Evolutionary conservation across 192 early-diverging fungal genomes (phyloP).

Genomic region (Entrophospora sp.): DNA sequence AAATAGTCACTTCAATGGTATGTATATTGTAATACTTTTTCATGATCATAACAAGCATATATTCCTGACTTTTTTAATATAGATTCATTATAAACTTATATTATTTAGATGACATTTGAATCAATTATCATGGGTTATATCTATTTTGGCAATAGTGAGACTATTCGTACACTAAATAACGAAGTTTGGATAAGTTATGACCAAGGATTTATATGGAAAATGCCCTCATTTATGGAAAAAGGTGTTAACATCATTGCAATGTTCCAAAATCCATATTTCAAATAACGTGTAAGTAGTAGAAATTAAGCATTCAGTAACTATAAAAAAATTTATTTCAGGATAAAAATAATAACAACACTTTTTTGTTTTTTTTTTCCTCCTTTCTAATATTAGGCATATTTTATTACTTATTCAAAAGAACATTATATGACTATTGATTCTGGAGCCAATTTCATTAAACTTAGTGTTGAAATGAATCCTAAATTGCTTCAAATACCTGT

Average conservation of each 20-base stretch:
- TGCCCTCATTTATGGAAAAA: conserved; percentile 19
- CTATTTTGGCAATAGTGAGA: conserved; percentile 30
- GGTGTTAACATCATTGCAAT: conserved; percentile 38
- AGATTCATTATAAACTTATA: background rate
- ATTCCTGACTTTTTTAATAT: too few species aligned
- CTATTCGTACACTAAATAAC: conserved; percentile 43
- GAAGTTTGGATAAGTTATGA: conserved; percentile 50
- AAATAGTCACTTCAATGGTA: too few species aligned
- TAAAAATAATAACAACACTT: background rate
- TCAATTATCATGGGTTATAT: conserved; percentile 29
- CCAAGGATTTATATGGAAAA: conserved; percentile 54
- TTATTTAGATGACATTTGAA: conserved; percentile 16
- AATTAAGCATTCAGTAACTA: background rate
- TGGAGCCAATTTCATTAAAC: conserved; percentile 41
- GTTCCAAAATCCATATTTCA: conserved; percentile 54
- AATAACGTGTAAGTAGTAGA: conserved; percentile 25
- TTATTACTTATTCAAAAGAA: conserved; percentile 38
- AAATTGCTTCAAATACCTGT: conserved; percentile 49
- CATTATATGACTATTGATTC: conserved; percentile 56
- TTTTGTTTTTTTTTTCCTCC: background rate
- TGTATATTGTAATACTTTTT: too few species aligned
- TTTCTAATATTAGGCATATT: conserved; percentile 52
- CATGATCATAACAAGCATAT: too few species aligned
- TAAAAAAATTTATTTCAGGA: background rate
- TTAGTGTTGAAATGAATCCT: conserved; percentile 54